These are phyloP conservation scores for Epithele typhae DNA, from an alignment of 768 basidiomycete species.

Conservation along the genomic window DNA sequence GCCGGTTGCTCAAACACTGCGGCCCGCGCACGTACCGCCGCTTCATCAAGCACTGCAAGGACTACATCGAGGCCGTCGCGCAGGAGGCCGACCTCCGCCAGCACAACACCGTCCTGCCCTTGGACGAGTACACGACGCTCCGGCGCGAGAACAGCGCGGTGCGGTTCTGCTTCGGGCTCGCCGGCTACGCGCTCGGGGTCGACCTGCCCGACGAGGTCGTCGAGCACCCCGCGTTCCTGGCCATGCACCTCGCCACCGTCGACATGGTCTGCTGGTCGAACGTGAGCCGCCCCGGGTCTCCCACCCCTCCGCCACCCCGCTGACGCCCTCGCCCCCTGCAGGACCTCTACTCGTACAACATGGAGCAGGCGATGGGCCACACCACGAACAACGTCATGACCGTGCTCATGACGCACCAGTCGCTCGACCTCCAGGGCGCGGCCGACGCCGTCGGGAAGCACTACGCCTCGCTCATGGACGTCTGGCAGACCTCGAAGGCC, in stretches of 20 bases:
- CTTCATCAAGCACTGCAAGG: constrained; percentile 48
- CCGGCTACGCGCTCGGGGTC: constrained; percentile 56
- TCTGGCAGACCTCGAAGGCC: constrained; percentile 42
- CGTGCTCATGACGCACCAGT: constrained; percentile 56
- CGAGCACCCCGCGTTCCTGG: constrained; percentile 48
- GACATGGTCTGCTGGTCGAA: constrained; percentile 72
- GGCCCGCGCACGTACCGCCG: constrained; percentile 45
- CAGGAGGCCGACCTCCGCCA: constrained; percentile 60
- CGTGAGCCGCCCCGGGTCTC: constrained; percentile 33
- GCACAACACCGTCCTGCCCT: constrained; percentile 47
- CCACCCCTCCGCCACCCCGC: not conserved
- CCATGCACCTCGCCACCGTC: constrained; percentile 52
- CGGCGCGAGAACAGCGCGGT: constrained; percentile 70
- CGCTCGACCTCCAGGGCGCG: constrained; percentile 52
- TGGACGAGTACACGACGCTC: constrained; percentile 49
- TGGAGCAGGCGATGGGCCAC: constrained; percentile 65
- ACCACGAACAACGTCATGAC: constrained; percentile 66
- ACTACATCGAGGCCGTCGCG: constrained; percentile 56
- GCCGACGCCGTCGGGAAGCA: constrained; percentile 51
- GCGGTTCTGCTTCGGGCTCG: constrained; percentile 56
- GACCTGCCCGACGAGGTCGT: constrained; percentile 63
- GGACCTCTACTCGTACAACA: constrained; percentile 72
- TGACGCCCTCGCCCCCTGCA: constrained; percentile 20
- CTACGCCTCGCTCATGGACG: constrained; percentile 46
- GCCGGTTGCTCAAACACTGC: constrained; percentile 37